Evolutionary conservation across 2,329 filamentous ascomycete species (phyloP).

Genomic region (Colletotrichum camelliae): DNA sequence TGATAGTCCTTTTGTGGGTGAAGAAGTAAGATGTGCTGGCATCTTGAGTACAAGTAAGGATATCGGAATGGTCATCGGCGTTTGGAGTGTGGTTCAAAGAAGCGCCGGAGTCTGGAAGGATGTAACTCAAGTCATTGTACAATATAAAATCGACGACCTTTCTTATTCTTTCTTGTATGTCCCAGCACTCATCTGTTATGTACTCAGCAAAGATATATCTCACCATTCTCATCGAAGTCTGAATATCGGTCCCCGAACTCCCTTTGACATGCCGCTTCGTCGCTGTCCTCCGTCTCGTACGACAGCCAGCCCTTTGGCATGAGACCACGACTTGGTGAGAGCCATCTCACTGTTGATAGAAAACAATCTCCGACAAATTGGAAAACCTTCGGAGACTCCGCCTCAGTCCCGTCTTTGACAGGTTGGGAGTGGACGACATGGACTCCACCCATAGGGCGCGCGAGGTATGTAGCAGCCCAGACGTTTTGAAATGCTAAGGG

Average conservation of each 20-base stretch:
- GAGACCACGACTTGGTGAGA: not conserved
- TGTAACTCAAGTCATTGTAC: not conserved
- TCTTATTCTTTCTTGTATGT: not conserved
- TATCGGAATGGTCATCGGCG: not conserved
- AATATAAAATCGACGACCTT: accelerated
- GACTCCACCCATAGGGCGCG: not conserved
- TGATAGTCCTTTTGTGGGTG: not conserved
- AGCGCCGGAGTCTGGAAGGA: not conserved
- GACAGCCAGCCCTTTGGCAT: not conserved
- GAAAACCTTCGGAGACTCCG: not conserved
- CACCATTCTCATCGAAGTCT: not conserved
- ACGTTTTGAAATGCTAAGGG: not conserved
- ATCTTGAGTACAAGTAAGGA: not conserved
- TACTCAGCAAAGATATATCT: not conserved
- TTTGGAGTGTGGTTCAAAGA: not conserved
- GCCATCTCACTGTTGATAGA: not conserved
- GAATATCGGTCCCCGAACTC: not conserved
- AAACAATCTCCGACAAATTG: not conserved
- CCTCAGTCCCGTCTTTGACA: not conserved
- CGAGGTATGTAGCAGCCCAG: not conserved
- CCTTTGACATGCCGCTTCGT: not conserved
- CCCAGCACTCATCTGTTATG: not conserved
- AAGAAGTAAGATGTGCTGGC: not conserved
- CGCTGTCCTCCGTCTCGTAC: not conserved
- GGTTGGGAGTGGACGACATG: not conserved